Conservation (phyloP, 2,329 filamentous ascomycete species). For the Xylaria sp. region DNA sequence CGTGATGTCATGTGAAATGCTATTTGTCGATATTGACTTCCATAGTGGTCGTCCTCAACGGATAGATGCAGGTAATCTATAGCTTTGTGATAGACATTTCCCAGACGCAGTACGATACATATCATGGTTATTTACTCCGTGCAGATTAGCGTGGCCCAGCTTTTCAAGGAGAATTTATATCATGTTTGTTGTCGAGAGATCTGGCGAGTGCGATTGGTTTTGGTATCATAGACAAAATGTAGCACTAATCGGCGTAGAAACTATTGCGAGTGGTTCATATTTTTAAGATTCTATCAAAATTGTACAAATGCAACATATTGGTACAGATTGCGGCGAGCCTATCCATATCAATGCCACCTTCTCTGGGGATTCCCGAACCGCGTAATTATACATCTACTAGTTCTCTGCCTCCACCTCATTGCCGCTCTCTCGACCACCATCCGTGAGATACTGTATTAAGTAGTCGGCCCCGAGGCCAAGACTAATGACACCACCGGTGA, state of each 20-base stretch:
- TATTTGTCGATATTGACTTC: not conserved
- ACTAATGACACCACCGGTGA: conserved; percentile 72
- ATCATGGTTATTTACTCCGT: not conserved
- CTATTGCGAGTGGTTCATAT: not conserved
- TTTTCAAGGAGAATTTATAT: too few relatives aligned
- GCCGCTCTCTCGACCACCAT: conserved; percentile 37
- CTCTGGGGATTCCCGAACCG: not conserved
- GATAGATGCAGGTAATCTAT: not conserved
- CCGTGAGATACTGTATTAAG: conserved; percentile 58
- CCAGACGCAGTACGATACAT: not conserved
- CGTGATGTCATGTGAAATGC: not conserved
- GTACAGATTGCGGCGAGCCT: conserved; percentile 11
- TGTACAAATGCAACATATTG: conserved; percentile 4
- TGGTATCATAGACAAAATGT: not conserved
- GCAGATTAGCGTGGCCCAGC: too few relatives aligned
- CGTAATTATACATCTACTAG: conserved; percentile 7
- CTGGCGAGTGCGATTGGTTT: not conserved
- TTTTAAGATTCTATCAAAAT: not conserved
- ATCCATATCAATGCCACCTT: not conserved
- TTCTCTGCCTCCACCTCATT: conserved; percentile 11
- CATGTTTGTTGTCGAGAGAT: too few relatives aligned
- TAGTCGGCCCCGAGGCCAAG: conserved; percentile 70
- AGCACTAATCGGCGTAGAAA: not conserved
- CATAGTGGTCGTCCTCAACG: not conserved
- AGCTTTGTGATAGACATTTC: not conserved